A percentile compares a stretch with the other conserved stretches of the same genome.
phyloP scores from a whole-genome alignment of 768 basidiomycete species.

The Macrocybe gigantea region DNA sequence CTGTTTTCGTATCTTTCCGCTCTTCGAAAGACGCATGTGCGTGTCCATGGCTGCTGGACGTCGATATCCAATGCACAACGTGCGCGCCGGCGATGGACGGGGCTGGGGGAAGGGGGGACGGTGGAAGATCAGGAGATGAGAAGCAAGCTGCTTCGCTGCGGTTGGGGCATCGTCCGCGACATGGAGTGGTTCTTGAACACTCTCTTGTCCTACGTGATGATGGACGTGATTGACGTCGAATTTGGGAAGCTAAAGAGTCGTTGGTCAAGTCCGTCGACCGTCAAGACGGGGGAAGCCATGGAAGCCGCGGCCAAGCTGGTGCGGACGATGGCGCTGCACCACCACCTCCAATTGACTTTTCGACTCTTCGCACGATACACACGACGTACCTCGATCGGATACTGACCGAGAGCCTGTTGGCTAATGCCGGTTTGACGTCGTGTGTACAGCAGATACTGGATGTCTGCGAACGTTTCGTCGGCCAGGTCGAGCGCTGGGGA shows the following conservation, averaged over 20 bases:
- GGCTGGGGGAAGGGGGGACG: slow-evolving; percentile 81
- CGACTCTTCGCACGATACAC: slow-evolving; percentile 79
- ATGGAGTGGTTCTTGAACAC: slow-evolving; percentile 93
- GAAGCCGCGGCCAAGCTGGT: background rate
- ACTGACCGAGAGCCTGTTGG: slow-evolving; percentile 72
- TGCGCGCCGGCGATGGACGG: slow-evolving; percentile 80
- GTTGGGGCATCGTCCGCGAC: slow-evolving; percentile 82
- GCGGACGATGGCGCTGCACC: slow-evolving; percentile 14
- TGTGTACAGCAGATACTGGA: slow-evolving; percentile 72
- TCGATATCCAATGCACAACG: slow-evolving; percentile 83
- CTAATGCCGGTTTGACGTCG: slow-evolving; percentile 54
- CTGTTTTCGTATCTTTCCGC: slow-evolving; percentile 83
- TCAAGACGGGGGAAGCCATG: background rate
- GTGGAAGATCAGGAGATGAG: slow-evolving; percentile 62
- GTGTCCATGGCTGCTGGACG: slow-evolving; percentile 78
- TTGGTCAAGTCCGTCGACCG: slow-evolving; percentile 28
- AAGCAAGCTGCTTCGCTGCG: slow-evolving; percentile 61
- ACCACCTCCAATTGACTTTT: slow-evolving; percentile 67
- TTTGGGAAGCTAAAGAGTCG: slow-evolving; percentile 64
- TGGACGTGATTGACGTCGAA: slow-evolving; percentile 84
- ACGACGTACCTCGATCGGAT: slow-evolving; percentile 75
- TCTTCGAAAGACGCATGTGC: slow-evolving; percentile 76
- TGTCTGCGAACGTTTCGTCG: slow-evolving; percentile 82
- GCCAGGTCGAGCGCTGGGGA: slow-evolving; percentile 87
- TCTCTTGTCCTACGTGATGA: slow-evolving; percentile 80